Percentiles rank a stretch among this genome's conserved stretches.
phyloP scores from a whole-genome alignment of 345 rosid genomes.

The Odontarrhena argentea region DNA sequence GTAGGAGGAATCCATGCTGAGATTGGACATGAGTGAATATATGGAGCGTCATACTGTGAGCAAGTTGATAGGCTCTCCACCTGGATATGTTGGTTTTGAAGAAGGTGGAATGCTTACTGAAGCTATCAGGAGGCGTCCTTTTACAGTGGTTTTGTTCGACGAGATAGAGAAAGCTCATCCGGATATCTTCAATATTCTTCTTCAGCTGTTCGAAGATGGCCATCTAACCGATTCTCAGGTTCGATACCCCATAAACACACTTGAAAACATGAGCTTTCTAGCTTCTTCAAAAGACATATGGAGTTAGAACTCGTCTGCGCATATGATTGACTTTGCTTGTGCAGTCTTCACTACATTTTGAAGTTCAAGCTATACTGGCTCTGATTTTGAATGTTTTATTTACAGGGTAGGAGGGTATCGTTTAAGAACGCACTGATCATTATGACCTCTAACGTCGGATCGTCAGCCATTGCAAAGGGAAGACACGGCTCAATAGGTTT shows the following conservation, averaged over 20 bases:
- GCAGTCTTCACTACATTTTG: background rate
- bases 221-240: conserved; percentile 99
- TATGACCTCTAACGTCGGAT: conserved; percentile 96
- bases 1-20: conserved; percentile 91
- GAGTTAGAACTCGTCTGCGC: background rate
- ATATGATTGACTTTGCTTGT: conserved; percentile 23
- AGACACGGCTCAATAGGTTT: conserved; percentile 74
- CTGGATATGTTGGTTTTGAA: conserved; percentile 91
- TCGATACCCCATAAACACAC: conserved; percentile 11
- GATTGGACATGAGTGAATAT: conserved; percentile 99
- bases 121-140: conserved; percentile 93
- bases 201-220: conserved; percentile 97
- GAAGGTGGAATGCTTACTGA: conserved; percentile 95
- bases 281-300: conserved; percentile 5
- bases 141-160: conserved; percentile 82
- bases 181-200: conserved; percentile 92
- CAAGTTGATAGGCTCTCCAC: conserved; percentile 94
- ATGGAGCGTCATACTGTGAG: conserved; percentile 99
- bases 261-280: background rate
- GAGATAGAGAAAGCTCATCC: conserved; percentile 97
- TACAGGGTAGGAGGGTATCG: conserved; percentile 90
- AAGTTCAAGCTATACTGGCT: conserved; percentile 13
- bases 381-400: conserved; percentile 20
- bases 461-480: conserved; percentile 87
- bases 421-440: conserved; percentile 90